Base-by-base conservation (phyloP, 2,329 filamentous ascomycete species). In the Cladosporium halotolerans region DNA sequence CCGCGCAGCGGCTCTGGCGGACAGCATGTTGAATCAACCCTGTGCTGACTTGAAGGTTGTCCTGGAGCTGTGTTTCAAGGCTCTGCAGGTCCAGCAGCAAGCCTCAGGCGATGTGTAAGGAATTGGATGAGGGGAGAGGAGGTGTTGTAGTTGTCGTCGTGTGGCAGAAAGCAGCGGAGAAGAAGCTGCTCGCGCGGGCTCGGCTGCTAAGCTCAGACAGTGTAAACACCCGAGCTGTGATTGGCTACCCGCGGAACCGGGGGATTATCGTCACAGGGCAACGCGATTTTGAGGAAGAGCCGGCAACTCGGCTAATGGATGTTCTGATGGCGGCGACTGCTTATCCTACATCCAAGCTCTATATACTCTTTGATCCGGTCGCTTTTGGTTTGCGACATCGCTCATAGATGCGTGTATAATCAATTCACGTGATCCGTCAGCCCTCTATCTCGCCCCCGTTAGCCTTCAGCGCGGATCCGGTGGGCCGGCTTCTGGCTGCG, bases 1-100 rank as follows among this genome's bases (percentile, higher is more conserved):
- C 61, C 69, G 67, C 62, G 69, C 64, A 56, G 69, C 69, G 56
- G 62, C 58, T 63, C 69, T 58, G 57, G 68, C 61, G 43, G 67
- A 66, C 61, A 70, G 59, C 68, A 71, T 70, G 41, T 40, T 68
- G 66, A 52, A 54, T 39, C 57, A 55, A 56, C 45, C 57, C 57
- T 54, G 55, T 54, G 57, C 49, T 64, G 34, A 41, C 56, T 49
- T 46, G 55, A 47, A 49, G 54, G 52, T 39, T 49, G 13, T 53
- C 49, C 55, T 50, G 55, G 58, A 51, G 47, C 51, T 52, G 54
- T 47, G 28, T 41, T 40, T 44, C 47, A 46, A 57, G 48, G 49
- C 50, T 51, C 52, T 55, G 54, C 56, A 60, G 62, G 57, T 58
- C 56, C 55, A 58, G 55, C 54, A 58, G 60, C 51, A 52, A 55